phyloP scores from a whole-genome alignment of 805 yeast species.

The Candida alai region DNA sequence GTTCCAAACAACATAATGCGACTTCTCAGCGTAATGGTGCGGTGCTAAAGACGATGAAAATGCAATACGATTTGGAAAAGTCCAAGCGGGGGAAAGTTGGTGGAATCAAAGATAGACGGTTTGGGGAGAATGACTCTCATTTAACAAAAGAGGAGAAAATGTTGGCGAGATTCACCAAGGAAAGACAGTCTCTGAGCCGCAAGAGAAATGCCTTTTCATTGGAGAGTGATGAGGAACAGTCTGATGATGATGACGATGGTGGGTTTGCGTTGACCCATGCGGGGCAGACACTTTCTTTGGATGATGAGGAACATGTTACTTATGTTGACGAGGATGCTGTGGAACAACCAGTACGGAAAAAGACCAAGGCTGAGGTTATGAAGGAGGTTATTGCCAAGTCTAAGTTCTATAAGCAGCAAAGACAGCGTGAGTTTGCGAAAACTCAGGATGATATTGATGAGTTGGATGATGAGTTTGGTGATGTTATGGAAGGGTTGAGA shows the following conservation, averaged over 20 bases:
- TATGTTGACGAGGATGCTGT: constrained; percentile 39
- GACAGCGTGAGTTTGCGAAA: constrained; percentile 62
- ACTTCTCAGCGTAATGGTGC: constrained; percentile 23
- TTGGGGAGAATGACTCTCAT: constrained; percentile 75
- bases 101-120: constrained; percentile 77
- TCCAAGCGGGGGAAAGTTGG: constrained; percentile 70
- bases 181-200: constrained; percentile 63
- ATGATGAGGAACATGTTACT: constrained; percentile 39
- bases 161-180: constrained; percentile 92
- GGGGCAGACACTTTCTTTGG: constrained; percentile 63
- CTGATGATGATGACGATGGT: constrained; percentile 38
- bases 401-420: constrained; percentile 69
- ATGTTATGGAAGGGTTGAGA: constrained; percentile 55
- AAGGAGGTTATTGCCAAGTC: constrained; percentile 81
- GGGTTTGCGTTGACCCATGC: constrained; percentile 67
- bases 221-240: constrained; percentile 73
- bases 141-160: constrained; percentile 88
- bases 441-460: constrained; percentile 59
- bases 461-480: constrained; percentile 71
- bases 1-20: constrained; percentile 33
- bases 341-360: constrained; percentile 51
- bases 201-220: constrained; percentile 48
- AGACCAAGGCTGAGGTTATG: constrained; percentile 83
- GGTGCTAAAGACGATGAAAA: constrained; percentile 41
- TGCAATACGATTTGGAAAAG: constrained; percentile 63